Conservation (phyloP, 345 rosid genomes). For the Erucastrum elatum region DNA sequence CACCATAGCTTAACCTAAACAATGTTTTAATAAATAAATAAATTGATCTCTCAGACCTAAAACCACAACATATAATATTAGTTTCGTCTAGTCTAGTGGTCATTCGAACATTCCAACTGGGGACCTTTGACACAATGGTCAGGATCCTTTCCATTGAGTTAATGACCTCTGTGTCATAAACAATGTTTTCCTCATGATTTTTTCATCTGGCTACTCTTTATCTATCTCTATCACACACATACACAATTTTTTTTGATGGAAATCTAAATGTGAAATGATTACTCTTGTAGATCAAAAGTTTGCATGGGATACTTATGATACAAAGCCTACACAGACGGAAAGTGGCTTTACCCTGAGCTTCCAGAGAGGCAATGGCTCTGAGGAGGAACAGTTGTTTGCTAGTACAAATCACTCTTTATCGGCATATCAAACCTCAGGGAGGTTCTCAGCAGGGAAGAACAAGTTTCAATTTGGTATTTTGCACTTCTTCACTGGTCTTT, state of each 20-base stretch:
- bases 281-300: conserved; percentile 55
- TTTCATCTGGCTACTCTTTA: conserved; percentile 5
- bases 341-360: conserved; percentile 42
- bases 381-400: conserved; percentile 42
- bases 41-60: too few species aligned
- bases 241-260: background rate
- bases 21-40: background rate
- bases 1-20: background rate
- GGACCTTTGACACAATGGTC: too few species aligned
- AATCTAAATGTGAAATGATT: background rate
- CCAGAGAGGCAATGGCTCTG: conserved; percentile 46
- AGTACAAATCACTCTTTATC: conserved; percentile 41
- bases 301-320: conserved; percentile 49
- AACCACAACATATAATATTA: too few species aligned
- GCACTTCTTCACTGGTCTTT: background rate
- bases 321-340: conserved; percentile 56
- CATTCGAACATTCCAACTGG: too few species aligned
- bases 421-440: conserved; percentile 40
- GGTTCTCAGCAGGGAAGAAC: conserved; percentile 37
- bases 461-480: conserved; percentile 16
- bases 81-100: too few species aligned
- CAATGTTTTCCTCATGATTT: conserved; percentile 36
- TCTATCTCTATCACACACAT: background rate
- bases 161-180: background rate
- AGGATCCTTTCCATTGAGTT: too few species aligned